Conservation (phyloP, 331 rosid species). For the Quercus tomentella region DNA sequence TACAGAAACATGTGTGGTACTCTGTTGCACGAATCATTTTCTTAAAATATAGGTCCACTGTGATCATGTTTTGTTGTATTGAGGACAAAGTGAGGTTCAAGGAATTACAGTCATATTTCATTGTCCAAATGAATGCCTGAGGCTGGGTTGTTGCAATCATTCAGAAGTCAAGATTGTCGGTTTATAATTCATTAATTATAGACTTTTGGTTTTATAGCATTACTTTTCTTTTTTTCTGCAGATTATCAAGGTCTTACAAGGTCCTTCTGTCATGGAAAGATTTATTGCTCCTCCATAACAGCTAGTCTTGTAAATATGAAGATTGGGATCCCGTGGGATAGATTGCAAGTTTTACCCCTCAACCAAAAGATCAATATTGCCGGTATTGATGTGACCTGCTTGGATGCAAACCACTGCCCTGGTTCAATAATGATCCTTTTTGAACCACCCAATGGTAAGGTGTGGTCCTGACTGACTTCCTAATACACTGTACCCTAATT, state of each 20-base stretch:
- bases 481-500: neutral
- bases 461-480: slow-evolving; percentile 45
- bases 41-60: neutral
- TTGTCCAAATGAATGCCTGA: neutral
- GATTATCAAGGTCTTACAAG: slow-evolving; percentile 96
- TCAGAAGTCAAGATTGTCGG: slow-evolving; percentile 14
- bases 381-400: slow-evolving; percentile 76
- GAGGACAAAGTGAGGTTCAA: neutral
- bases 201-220: slow-evolving; percentile 15
- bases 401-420: slow-evolving; percentile 98
- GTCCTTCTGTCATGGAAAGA: slow-evolving; percentile 88
- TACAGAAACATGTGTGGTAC: neutral
- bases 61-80: neutral
- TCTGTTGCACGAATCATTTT: neutral
- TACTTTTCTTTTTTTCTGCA: slow-evolving; percentile 29
- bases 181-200: neutral
- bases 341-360: slow-evolving; percentile 67
- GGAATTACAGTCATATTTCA: neutral
- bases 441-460: slow-evolving; percentile 91
- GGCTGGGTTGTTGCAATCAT: slow-evolving; percentile 4
- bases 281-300: slow-evolving; percentile 79
- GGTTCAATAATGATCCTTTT: slow-evolving; percentile 84
- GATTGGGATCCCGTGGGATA: slow-evolving; percentile 87
- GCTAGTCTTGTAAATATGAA: slow-evolving; percentile 88
- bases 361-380: slow-evolving; percentile 64